Base-by-base conservation (phyloP, 2,329 filamentous ascomycete species). In the Fusarium floridanum region DNA sequence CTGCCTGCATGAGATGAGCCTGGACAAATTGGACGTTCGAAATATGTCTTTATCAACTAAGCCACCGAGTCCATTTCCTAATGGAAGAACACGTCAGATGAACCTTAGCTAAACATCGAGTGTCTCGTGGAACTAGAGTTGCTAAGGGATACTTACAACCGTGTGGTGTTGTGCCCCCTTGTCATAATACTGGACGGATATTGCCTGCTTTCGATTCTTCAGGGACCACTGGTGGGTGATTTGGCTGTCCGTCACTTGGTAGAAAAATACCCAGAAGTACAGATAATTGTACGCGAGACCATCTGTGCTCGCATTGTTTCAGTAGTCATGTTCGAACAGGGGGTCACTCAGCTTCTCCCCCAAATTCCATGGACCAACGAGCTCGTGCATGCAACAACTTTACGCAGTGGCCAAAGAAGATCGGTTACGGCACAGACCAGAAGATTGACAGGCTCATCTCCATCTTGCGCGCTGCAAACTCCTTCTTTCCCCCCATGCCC, bases 381-480 rank as follows among this genome's bases (percentile, higher is more conserved):
- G 16, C 43, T 17, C 20, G 11, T 22, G 20, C 41, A 22, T 45
- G 11, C 20, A 45, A 14, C 20, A 45, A 45, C 41, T 22, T 22
- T 45, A 14, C 41, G 41, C 11, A 27, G 43, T 29, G 48, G 48
- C 48, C 48, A 55, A n/a, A 45, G n/a, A 55, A 32, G 17, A 53
- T 53, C 27, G 24, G 22, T 32, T 27, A 61, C 16, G 57, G 57
- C 57, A 61, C 29, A 55, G 61, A 20, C 37, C 48, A 57, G 17
- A 56, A 53, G 24, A 56, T 48, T 36, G 34, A 56, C 41, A 27
- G 34, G 59, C 41, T 45, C 59, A 61, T 61, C 59, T 61, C 24
- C 24, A 60, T 60, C 36, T 57, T 24, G 55, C 34, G 32, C 29
- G 3, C 55, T 27, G 56, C 22, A 29, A 55, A 55, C 27, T 53